These are phyloP conservation scores for Erigeron philadelphicus DNA, from an alignment of 140 eudicot genomes.

Conservation along the genomic window DNA sequence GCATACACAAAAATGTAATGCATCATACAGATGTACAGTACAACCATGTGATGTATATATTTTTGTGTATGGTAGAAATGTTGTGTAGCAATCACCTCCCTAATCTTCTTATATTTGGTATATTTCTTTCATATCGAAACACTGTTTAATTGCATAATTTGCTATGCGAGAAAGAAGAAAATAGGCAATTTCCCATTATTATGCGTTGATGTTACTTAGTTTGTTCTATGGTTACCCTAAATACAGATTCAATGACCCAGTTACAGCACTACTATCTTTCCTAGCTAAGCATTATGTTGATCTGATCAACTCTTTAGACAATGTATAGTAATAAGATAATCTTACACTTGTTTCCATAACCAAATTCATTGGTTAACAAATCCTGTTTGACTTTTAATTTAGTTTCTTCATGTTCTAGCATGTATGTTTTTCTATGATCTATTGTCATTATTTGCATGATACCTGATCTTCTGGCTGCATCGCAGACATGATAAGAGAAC, in stretches of 20 bases:
- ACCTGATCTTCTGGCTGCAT: not conserved
- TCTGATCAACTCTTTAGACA: not conserved
- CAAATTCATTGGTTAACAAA: not conserved
- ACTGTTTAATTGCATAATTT: not conserved
- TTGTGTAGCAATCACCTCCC: too few relatives aligned
- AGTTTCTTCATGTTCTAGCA: not conserved
- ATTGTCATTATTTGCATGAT: not conserved
- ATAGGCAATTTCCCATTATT: not conserved
- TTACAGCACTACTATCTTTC: too few relatives aligned
- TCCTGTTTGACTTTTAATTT: not conserved
- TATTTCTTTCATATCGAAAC: not conserved
- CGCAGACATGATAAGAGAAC: constrained; percentile 7
- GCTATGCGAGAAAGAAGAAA: not conserved
- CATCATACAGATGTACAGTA: too few relatives aligned
- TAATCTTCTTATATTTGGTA: too few relatives aligned
- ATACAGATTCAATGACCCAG: not conserved
- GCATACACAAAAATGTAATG: too few relatives aligned
- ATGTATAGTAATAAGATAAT: not conserved
- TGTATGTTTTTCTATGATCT: not conserved
- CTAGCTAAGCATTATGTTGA: not conserved
- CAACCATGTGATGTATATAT: too few relatives aligned
- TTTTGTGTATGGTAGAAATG: too few relatives aligned
- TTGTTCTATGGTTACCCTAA: not conserved
- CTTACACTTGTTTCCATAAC: not conserved
- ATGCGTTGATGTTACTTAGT: not conserved